Evolutionary conservation across 768 basidiomycete species (phyloP), one percentile per base, ranked within the genome.

Genomic region (Tephrocybe sp.): DNA sequence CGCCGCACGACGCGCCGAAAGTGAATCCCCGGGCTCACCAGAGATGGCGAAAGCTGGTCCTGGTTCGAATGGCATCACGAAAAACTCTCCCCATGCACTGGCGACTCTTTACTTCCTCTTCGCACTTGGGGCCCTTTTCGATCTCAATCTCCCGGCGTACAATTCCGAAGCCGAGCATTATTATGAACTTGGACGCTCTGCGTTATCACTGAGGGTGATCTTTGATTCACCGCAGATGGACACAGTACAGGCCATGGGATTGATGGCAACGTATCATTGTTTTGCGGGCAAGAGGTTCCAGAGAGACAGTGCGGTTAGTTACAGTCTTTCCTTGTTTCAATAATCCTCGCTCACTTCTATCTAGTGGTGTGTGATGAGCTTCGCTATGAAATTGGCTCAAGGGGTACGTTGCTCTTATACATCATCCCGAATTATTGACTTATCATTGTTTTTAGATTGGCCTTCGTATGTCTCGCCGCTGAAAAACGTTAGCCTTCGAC

Each of bases 111-210:
- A 72, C 64, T 82, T 85, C 63, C 56, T 84, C 18, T 75, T 86
- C 36, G 80, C 84, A 1, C 72, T 86, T 9, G 84, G 84, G 1
- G 80, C 79, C 6, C 65, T 85, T n/a, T 66, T 85, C 32, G 83
- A 86, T 52, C 61, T 81, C 21, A 66, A 69, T 22, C 65, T 76
- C 4, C 54, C 69, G 3, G 74, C 82, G 0, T 85, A 79, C 51
- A 81, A 75, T 21, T 61, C 79, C 11, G 81, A 85, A 47, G 82
- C 84, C 1, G 82, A 85, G 58, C 72, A 73, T 47, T 86, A 76
- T 55, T 81, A 85, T 53, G 74, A 78, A 35, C 57, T 85, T 15
- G 82, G 80, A 1, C 73, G 79, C 12, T 77, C 80, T 1, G 74
- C 82, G 1, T 63, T 86, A 7, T 79, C 76, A 13, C 63, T 82